These are phyloP conservation scores for Geopyxis carbonaria DNA, from an alignment of 495 filamentous ascomycete species.

Conservation along the genomic window DNA sequence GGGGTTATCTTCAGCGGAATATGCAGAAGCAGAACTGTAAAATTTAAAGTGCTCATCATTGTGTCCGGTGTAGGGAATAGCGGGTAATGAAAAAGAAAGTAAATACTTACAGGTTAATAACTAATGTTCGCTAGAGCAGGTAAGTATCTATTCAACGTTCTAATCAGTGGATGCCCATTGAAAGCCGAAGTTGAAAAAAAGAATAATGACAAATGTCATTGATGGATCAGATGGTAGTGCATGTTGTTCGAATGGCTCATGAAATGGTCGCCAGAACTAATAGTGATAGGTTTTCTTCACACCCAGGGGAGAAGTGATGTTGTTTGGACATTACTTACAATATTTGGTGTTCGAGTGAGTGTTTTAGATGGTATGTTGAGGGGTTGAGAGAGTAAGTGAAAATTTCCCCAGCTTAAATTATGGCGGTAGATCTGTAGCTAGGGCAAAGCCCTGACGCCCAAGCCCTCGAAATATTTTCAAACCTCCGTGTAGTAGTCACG, in stretches of 20 bases:
- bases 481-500: too few relatives aligned
- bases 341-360: too few relatives aligned
- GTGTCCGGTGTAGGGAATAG: neutral
- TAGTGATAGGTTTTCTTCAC: slow-evolving; percentile 8
- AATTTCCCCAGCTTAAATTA: too few relatives aligned
- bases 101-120: slow-evolving; percentile 4
- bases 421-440: too few relatives aligned
- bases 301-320: neutral
- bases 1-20: slow-evolving; percentile 7
- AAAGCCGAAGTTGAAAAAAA: slow-evolving; percentile 1
- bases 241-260: slow-evolving; percentile 9
- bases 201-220: neutral
- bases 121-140: neutral
- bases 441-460: too few relatives aligned
- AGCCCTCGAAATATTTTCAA: too few relatives aligned
- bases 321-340: too few relatives aligned
- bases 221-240: slow-evolving; percentile 10
- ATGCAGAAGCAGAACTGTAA: slow-evolving; percentile 11
- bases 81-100: neutral
- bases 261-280: slow-evolving; percentile 5
- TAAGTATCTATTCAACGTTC: neutral
- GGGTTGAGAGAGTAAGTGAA: too few relatives aligned
- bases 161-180: neutral
- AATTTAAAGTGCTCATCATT: slow-evolving; percentile 3
- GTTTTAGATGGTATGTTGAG: too few relatives aligned